Conservation (phyloP, 1,139 yeast species). For the Zygosaccharomyces sapae region DNA sequence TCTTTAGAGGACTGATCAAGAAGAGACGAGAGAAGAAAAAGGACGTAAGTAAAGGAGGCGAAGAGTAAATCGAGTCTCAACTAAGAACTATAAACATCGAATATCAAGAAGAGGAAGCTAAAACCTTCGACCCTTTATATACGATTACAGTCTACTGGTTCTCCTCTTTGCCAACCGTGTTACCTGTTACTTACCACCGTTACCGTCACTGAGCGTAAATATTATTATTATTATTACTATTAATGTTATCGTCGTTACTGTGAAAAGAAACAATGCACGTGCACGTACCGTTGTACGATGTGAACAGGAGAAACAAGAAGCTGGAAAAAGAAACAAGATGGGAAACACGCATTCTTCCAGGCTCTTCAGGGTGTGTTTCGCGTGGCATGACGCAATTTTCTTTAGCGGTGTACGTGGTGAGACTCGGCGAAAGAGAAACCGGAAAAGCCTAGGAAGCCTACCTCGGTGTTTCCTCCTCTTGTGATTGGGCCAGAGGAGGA, state of each 20-base stretch:
- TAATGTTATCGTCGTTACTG: background rate
- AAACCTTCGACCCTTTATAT: background rate
- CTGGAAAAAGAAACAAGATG: constrained; percentile 1
- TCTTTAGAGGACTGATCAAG: no score
- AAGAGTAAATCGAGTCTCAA: no score
- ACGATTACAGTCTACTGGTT: no score
- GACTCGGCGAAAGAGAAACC: background rate
- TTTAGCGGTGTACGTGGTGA: background rate
- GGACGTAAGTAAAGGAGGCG: no score
- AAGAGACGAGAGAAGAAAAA: no score
- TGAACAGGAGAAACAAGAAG: constrained; percentile 3
- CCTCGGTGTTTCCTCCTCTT: no score
- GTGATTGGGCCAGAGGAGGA: no score
- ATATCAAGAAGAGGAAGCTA: no score
- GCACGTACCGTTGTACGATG: background rate
- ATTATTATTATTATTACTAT: background rate
- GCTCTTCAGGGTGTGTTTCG: background rate
- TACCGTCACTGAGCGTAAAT: no score
- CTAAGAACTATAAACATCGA: no score
- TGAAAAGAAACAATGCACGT: constrained; percentile 2
- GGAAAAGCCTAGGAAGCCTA: background rate
- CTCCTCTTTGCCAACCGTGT: no score
- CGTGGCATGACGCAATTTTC: background rate
- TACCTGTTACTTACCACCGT: no score
- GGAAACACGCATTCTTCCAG: background rate